phyloP scores from a whole-genome alignment of 73 alveolate species.

The Blepharisma japonicum region DNA sequence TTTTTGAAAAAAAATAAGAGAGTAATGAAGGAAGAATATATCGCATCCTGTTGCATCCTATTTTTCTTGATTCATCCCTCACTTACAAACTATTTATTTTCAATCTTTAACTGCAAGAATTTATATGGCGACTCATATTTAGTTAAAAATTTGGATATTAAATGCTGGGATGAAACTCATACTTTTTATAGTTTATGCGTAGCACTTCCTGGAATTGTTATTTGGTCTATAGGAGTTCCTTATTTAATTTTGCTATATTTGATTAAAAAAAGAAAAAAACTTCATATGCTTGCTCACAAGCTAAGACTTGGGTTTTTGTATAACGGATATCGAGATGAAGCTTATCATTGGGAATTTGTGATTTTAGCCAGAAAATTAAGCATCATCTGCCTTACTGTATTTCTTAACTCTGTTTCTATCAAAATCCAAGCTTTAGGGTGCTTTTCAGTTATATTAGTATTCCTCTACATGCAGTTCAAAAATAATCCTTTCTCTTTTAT shows the following conservation, averaged over 20 bases:
- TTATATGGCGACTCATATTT: constrained; percentile 31
- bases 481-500: no score
- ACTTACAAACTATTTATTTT: constrained; percentile 27
- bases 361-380: constrained; percentile 9
- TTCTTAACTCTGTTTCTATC: neutral
- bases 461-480: no score
- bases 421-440: neutral
- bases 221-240: constrained; percentile 38
- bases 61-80: constrained; percentile 34
- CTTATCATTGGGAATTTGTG: constrained; percentile 33
- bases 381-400: constrained; percentile 7
- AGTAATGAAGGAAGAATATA: neutral
- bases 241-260: neutral
- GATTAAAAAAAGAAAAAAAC: constrained; percentile 28
- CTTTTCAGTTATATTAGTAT: neutral
- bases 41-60: constrained; percentile 7
- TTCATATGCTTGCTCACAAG: neutral
- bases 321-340: constrained; percentile 15
- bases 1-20: neutral
- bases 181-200: neutral
- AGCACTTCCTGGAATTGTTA: constrained; percentile 34
- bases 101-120: constrained; percentile 31
- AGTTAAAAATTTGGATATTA: constrained; percentile 22
- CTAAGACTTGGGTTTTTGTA: constrained; percentile 23
- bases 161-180: constrained; percentile 37